Base-by-base conservation (phyloP, 495 filamentous ascomycete genomes). In the Penicillium paradoxum region DNA sequence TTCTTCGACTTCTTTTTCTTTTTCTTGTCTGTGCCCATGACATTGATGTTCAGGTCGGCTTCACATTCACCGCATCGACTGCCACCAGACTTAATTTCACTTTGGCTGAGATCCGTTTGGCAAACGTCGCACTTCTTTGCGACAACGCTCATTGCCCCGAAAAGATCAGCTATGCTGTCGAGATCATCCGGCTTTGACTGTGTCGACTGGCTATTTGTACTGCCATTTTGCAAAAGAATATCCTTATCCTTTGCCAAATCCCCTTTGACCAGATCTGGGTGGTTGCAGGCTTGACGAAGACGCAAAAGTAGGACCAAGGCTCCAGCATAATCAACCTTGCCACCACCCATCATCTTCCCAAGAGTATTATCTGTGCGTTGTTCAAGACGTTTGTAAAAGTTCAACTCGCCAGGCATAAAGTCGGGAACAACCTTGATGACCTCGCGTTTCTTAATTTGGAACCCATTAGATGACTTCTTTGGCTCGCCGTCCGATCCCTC, bases 221-320 rank as follows among this genome's bases (percentile, higher is more conserved):
- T 53, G 1, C 68, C 76, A 42, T 80, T 89, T 7, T 85, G 85
- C 0, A 82, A 71, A 33, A 95, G 71, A 14, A 91, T 87, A 56
- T 97, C 93, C 55, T 85, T 87, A 61, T 98, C 92, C 55, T 88
- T 89, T 22, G 84, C 86, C 41, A 96, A 74, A 59, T 89, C 91
- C 43, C 84, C 83, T 53, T 86, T 90, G 45, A 96, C 83, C 48
- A 98, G 74, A 45, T 90, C 81, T 0, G 90, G 89, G 68, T 98
- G 93, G 63, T 98, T 96, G 70, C 93, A 98, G 32, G 89, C 86
- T 68, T 97, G 92, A 45, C 92, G 81, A 51, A 98, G 75, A 41
- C 93, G 85, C 53, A 98, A 73, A 13, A 98, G 79, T 54, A 98
- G 70, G 11, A 95, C 88, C 59, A 98, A 83, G 17, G 93, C 93